These are phyloP conservation scores for Talinum fruticosum DNA, from an alignment of 148 eudicot genomes.

Conservation along the genomic window DNA sequence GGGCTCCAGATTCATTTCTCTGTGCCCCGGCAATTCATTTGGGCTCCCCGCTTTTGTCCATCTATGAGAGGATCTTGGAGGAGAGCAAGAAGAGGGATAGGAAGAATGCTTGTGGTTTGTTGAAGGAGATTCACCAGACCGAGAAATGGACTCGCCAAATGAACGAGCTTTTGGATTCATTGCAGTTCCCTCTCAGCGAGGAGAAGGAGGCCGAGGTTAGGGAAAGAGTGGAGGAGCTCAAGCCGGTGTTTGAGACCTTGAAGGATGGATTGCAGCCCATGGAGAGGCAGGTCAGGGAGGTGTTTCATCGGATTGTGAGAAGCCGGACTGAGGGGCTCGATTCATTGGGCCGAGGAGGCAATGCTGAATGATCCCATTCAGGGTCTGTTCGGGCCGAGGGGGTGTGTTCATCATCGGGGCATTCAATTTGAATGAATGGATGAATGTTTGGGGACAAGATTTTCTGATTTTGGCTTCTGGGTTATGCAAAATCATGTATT, in stretches of 20 bases:
- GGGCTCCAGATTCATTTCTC: slow-evolving; percentile 51
- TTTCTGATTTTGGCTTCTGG: background rate
- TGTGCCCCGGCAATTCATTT: slow-evolving; percentile 44
- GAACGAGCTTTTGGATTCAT: slow-evolving; percentile 54
- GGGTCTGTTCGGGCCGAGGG: background rate
- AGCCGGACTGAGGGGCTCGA: slow-evolving; percentile 74
- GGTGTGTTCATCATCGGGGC: background rate
- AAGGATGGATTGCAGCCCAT: slow-evolving; percentile 64
- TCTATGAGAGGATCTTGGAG: slow-evolving; percentile 74
- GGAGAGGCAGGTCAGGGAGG: slow-evolving; percentile 71
- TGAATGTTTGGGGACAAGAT: too few species aligned
- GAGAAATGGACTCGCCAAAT: slow-evolving; percentile 57
- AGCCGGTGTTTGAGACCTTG: slow-evolving; percentile 39
- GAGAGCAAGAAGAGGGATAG: slow-evolving; percentile 70
- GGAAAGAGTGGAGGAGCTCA: slow-evolving; percentile 50
- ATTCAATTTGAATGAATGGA: background rate
- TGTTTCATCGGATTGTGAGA: slow-evolving; percentile 68
- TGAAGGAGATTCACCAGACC: slow-evolving; percentile 58
- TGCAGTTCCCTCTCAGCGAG: slow-evolving; percentile 46
- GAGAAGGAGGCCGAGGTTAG: slow-evolving; percentile 59
- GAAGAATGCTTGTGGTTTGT: slow-evolving; percentile 63
- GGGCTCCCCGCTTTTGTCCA: slow-evolving; percentile 49
- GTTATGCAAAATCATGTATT: background rate
- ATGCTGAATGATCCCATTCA: slow-evolving; percentile 21
- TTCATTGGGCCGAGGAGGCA: slow-evolving; percentile 36